Base-by-base conservation (phyloP, 768 basidiomycete species). In the Zangia roseola region DNA sequence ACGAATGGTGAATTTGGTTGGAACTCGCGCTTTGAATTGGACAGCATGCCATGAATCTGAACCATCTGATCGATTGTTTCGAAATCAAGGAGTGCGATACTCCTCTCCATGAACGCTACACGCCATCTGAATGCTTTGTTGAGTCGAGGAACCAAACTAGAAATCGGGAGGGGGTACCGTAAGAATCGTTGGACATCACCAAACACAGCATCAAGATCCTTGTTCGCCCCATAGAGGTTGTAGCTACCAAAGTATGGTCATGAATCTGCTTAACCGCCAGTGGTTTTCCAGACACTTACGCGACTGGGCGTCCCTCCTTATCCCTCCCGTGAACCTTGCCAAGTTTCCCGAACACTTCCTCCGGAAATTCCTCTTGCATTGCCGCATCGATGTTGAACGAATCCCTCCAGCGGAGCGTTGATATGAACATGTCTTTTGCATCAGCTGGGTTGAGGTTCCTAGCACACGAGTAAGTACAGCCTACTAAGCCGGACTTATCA, bases 111-210 rank as follows among this genome's bases (percentile, higher is more conserved):
- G 43, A 91, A 74, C 24, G 80, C 79, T 39, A 92, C 79, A 35
- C 89, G 82, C 90, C 90, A 92, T 41, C 87, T 88, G 53, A 20
- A 14, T 14, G 13, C 34, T 34, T 12, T 13, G 25, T 34, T 59
- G 24, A 58, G 57, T 8, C n/a, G 12, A 9, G 14, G 3, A 36
- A 56, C 19, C 28, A 24, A 28, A 23, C 10, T 1, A 38, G 28
- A 25, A 8, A 33, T 40, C 3, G 16, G 21, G 23, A 7, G n/a
- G n/a, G n/a, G n/a, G n/a, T 61, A 87, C 88, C 87, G 76, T 57
- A 92, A 74, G 68, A 93, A 91, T 31, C 83, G 77, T 43, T 82
- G 75, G 16, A 87, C 77, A 59, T 93, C 88, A 23, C 83, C 79
- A 58, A 92, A 92, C n/a, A 86, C 83, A 10, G 78, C 76, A 50